Conservation (phyloP, 1,139 yeast species). For the Geotrichum candidum region DNA sequence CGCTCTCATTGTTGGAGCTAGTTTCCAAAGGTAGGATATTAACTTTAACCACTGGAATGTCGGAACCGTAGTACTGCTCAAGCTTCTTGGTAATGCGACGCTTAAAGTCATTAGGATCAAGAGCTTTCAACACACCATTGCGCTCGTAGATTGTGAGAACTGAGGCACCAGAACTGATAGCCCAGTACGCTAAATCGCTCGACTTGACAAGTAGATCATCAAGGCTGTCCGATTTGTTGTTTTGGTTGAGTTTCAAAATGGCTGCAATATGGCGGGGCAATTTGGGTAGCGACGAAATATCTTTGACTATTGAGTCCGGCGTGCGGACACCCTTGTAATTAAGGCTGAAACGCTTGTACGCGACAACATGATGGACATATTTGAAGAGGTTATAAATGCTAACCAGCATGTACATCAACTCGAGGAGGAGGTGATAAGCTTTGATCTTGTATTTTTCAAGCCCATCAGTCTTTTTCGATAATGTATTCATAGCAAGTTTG, state of each 20-base stretch:
- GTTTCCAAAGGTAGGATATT: constrained; percentile 18
- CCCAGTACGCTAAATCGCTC: constrained; percentile 81
- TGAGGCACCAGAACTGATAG: constrained; percentile 74
- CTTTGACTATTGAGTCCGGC: constrained; percentile 82
- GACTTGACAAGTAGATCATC: constrained; percentile 29
- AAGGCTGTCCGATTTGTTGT: constrained; percentile 71
- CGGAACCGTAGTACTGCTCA: constrained; percentile 67
- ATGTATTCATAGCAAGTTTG: neutral
- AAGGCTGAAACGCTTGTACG: constrained; percentile 46
- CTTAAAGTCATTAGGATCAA: constrained; percentile 46
- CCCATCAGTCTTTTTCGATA: neutral
- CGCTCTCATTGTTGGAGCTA: constrained; percentile 26
- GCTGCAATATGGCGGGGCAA: constrained; percentile 74
- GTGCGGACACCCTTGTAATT: constrained; percentile 62
- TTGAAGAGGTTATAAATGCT: neutral
- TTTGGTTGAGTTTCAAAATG: constrained; percentile 55
- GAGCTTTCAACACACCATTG: constrained; percentile 58
- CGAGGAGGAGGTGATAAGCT: neutral
- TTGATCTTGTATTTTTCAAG: neutral
- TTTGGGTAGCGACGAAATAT: constrained; percentile 64
- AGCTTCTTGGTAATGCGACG: constrained; percentile 57
- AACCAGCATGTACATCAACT: neutral
- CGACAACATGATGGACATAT: neutral
- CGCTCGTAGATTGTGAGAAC: constrained; percentile 71
- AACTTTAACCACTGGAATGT: constrained; percentile 45